Conservation (phyloP, 192 early-diverging fungal genomes). For the Linnemannia schmuckeri region DNA sequence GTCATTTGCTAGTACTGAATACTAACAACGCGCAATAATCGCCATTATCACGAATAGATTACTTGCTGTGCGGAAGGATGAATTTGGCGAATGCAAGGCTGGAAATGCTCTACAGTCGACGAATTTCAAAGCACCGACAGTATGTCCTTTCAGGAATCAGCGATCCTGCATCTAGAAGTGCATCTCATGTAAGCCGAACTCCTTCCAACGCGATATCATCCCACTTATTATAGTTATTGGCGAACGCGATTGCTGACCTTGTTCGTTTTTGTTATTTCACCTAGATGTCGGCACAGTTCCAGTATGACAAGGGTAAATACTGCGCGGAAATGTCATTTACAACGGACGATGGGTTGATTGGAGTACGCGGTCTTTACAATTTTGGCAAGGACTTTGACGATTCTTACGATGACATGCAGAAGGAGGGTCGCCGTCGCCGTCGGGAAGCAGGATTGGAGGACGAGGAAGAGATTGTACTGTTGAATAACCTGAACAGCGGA, state of each 20-base stretch:
- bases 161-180: conserved; percentile 60
- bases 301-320: conserved; percentile 79
- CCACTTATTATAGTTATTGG: too few species aligned
- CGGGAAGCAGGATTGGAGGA: neutral
- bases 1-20: neutral
- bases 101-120: conserved; percentile 73
- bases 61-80: conserved; percentile 79
- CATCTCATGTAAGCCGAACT: conserved; percentile 60
- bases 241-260: too few species aligned
- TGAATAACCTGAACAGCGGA: conserved; percentile 54
- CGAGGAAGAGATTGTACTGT: conserved; percentile 13
- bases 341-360: conserved; percentile 83
- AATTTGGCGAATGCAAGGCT: conserved; percentile 76
- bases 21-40: neutral
- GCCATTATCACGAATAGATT: conserved; percentile 50
- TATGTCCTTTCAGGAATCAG: conserved; percentile 75
- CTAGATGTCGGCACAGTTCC: conserved; percentile 73
- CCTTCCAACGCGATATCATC: neutral
- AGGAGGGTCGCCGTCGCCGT: conserved; percentile 25
- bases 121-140: conserved; percentile 66
- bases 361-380: conserved; percentile 85
- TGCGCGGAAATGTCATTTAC: conserved; percentile 82
- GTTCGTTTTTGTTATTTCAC: conserved; percentile 1
- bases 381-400: conserved; percentile 66
- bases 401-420: conserved; percentile 34